Conservation (phyloP, 2,329 filamentous ascomycete genomes). For the Cordyceps fumosorosea region DNA sequence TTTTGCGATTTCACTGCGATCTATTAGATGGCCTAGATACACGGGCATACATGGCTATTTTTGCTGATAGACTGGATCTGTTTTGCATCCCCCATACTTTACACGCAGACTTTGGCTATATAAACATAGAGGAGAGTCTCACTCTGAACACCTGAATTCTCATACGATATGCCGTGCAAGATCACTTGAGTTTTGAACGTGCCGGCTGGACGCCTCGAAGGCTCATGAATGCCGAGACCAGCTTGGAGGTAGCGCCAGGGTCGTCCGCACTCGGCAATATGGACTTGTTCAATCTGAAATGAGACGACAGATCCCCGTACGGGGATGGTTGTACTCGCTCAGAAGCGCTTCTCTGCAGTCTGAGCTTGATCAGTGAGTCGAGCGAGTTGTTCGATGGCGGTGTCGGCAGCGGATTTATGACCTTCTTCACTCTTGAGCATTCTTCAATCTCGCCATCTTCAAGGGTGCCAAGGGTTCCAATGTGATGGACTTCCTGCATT, state of each 20-base stretch:
- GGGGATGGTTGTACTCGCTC: background rate
- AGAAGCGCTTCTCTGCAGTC: background rate
- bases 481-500: background rate
- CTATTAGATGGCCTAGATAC: background rate
- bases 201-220: slow-evolving; percentile 24
- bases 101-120: background rate
- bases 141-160: background rate
- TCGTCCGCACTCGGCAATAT: slow-evolving; percentile 17
- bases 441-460: background rate
- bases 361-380: background rate
- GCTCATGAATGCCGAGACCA: slow-evolving; percentile 27
- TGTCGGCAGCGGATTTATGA: background rate
- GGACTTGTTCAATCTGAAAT: background rate
- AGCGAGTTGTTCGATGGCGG: background rate
- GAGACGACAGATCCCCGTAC: background rate
- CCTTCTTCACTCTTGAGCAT: background rate
- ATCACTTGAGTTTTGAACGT: slow-evolving; percentile 5
- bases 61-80: background rate
- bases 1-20: background rate
- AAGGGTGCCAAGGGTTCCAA: background rate
- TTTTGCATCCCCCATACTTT: background rate
- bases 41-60: background rate
- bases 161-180: background rate
- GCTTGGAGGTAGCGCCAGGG: slow-evolving; percentile 20
- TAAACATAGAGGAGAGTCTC: background rate